Conservation (phyloP, 495 filamentous ascomycete genomes). For the Ramalina intermedia region DNA sequence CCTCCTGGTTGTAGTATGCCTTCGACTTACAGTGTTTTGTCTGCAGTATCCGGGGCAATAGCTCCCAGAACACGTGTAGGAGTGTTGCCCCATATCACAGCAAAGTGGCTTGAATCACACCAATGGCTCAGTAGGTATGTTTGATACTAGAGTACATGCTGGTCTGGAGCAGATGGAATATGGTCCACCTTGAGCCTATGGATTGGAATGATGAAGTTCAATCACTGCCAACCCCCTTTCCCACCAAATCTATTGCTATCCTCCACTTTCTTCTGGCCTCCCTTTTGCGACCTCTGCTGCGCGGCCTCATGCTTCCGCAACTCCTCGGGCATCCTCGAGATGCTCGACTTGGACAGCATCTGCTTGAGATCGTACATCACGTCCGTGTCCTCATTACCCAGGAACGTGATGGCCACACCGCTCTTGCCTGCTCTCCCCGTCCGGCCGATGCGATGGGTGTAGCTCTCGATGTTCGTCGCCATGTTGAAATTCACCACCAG, state of each 20-base stretch:
- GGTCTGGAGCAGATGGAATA: too few relatives aligned
- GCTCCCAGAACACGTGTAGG: too few relatives aligned
- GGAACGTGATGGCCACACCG: slow-evolving; percentile 91
- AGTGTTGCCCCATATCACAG: too few relatives aligned
- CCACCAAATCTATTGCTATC: slow-evolving; percentile 46
- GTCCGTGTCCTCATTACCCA: slow-evolving; percentile 84
- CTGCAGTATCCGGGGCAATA: too few relatives aligned
- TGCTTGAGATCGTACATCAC: slow-evolving; percentile 87
- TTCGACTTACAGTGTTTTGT: too few relatives aligned
- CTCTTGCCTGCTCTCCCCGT: slow-evolving; percentile 97
- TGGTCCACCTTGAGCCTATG: too few relatives aligned
- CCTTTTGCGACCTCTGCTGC: slow-evolving; percentile 59
- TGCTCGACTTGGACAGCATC: slow-evolving; percentile 85
- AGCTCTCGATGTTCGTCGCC: slow-evolving; percentile 84
- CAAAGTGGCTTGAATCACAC: too few relatives aligned
- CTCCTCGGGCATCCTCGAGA: slow-evolving; percentile 86
- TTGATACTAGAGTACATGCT: too few relatives aligned
- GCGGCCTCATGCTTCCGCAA: slow-evolving; percentile 87
- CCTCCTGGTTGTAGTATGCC: too few relatives aligned
- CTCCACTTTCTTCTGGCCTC: slow-evolving; percentile 46
- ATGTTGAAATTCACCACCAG: slow-evolving; percentile 99
- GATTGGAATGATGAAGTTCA: too few relatives aligned
- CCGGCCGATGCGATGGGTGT: slow-evolving; percentile 94
- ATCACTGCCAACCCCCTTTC: slow-evolving; percentile 36
- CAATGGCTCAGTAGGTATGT: too few relatives aligned